These are phyloP conservation scores for Jackrogersella minutella DNA, from an alignment of 495 filamentous ascomycete species.

Conservation along the genomic window DNA sequence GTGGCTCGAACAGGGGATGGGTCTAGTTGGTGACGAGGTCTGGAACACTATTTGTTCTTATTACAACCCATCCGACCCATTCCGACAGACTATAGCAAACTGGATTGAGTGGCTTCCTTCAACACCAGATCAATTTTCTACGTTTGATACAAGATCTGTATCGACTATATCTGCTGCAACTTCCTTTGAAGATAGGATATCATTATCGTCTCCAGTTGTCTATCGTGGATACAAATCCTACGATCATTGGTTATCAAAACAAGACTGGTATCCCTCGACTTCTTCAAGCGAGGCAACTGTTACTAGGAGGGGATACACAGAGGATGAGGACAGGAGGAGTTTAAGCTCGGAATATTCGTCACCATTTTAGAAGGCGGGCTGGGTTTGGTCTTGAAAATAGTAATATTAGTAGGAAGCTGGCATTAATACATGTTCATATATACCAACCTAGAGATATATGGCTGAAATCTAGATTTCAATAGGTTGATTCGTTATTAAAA, in stretches of 20 bases:
- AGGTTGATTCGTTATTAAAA: too few relatives aligned
- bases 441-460: too few relatives aligned
- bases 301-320: too few relatives aligned
- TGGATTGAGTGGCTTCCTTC: background rate
- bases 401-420: too few relatives aligned
- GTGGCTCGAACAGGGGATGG: constrained; percentile 10
- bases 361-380: too few relatives aligned
- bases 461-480: too few relatives aligned
- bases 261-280: background rate
- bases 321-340: too few relatives aligned
- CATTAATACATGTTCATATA: too few relatives aligned
- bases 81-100: background rate
- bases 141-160: background rate
- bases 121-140: background rate
- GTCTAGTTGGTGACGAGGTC: background rate
- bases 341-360: too few relatives aligned
- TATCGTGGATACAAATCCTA: background rate
- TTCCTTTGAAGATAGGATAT: background rate
- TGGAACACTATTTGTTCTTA: background rate
- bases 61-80: background rate
- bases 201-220: background rate
- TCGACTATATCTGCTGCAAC: background rate
- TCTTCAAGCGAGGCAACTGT: too few relatives aligned
- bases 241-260: background rate
- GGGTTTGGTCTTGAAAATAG: too few relatives aligned